Evolutionary conservation across 805 yeast species (phyloP), one percentile per base, ranked within the genome.

Genomic region (Ogataea corticis): DNA sequence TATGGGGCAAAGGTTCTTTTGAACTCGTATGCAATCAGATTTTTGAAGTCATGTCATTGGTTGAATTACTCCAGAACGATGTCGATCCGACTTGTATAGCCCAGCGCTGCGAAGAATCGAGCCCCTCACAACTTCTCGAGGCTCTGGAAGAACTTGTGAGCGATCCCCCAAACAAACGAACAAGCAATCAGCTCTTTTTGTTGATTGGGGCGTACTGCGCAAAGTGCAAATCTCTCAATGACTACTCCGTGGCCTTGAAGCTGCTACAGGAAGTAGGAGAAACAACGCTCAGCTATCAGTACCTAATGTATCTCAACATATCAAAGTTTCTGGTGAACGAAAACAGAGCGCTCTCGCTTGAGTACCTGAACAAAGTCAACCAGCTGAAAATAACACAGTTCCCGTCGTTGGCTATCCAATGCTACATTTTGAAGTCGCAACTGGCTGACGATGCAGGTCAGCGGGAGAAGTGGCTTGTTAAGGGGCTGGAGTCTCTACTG

Each of bases 241-340:
- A 48, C 23, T 41, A 39, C 6, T 32, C 47, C 11, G 15, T 33
- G 33, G n/a, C 46, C 10, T 15, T 52, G 28, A 49, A 36, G 1
- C 18, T 41, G 5, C 41, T 50, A 17, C 36, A 47, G 11, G 44
- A 48, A 18, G 33, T 40, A 28, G 55, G 56, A 9, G 52, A 50
- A 28, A 23, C 44, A 11, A 42, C 55, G 9, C 17, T 29, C 15
- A 17, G 36, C 1, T 50, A 42, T 33, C 54, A 46, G 15, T 46
- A 41, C 25, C 33, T 49, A 11, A 47, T 49, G 23, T 49, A 42
- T 12, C 29, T 51, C 1, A 38, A 42, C 33, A 44, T 51, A 27
- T 44, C 59, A 7, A 42, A 45, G 10, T 31, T 38, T 32, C 23
- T 33, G 16, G 17, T 44, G 10, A 36, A 39, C 15, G 11, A 34